A percentile compares a stretch with the other conserved stretches of the same genome.
Evolutionary conservation across 148 eudicot species (phyloP).

Genomic region (Tetragonia tetragonoides): DNA sequence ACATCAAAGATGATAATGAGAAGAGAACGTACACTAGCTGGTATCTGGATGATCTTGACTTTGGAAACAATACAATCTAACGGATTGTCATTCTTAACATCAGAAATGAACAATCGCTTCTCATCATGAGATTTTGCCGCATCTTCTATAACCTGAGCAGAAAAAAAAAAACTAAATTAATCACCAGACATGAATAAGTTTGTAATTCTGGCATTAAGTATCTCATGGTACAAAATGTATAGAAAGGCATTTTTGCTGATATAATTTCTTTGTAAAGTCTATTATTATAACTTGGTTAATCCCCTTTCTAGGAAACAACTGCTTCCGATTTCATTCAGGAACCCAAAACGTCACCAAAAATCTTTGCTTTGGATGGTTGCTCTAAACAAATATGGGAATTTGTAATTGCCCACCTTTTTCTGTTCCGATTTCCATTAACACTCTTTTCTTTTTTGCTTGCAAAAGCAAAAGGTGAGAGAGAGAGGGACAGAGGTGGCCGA

Average conservation of each 20-base stretch:
- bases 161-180: neutral
- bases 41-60: slow-evolving; percentile 32
- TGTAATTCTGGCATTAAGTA: neutral
- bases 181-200: neutral
- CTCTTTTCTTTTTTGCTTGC: neutral
- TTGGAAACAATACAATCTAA: slow-evolving; percentile 46
- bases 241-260: neutral
- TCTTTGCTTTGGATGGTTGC: neutral
- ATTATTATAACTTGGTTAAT: neutral
- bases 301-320: neutral
- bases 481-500: neutral
- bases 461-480: neutral
- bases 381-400: neutral
- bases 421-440: neutral
- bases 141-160: slow-evolving; percentile 34
- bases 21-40: slow-evolving; percentile 31
- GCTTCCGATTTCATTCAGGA: neutral
- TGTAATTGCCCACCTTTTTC: neutral
- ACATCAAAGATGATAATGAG: neutral
- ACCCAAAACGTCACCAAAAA: neutral
- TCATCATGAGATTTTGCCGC: slow-evolving; percentile 34
- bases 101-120: slow-evolving; percentile 39
- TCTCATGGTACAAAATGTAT: neutral
- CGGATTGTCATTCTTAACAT: slow-evolving; percentile 41
- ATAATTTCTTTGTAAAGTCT: neutral